Evolutionary conservation across 1,139 yeast genomes (phyloP), one percentile per base, ranked within the genome.

Genomic region (Zygosaccharomyces sapae): DNA sequence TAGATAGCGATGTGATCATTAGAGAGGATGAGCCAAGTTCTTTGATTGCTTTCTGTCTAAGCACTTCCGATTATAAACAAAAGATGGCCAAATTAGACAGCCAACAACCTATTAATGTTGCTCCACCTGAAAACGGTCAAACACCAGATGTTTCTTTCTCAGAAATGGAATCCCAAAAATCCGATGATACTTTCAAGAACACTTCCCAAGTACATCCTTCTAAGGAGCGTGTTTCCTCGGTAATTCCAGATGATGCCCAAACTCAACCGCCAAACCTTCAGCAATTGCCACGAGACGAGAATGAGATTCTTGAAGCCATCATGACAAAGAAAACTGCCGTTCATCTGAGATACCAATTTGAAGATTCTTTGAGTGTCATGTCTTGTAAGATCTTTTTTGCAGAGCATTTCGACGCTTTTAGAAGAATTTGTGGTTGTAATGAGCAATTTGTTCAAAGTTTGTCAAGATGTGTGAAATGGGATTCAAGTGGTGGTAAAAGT

Each of bases 1-100:
- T 89, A 7, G 97, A 94, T 62, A 86, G 95, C 5, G 90, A 88
- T 65, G 95, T 94, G 13, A 85, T 94, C 53, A 95, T 92, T 4
- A 73, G 98, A 44, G 99, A 94, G 61, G 97, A 89, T 66, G 99
- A 94, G 65, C 98, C 98, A 5, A 86, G 95, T 62, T 90, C 97
- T 0, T 70, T 94, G 53, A 88, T 92, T 55, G 95, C 98, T 0
- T 90, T 92, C 61, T 90, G 97, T 63, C 71, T 94, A 52, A 85
- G 90, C 37, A 81, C 96, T 0, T 75, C 80, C 2, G 97, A 92
- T 65, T 92, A 92, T 61, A 73, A 77, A 45, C 83, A 80, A 50
- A 83, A 86, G 55, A 74, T 86, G 51, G 24, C 38, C 5, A 42
- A 29, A 12, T 27, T 70, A 62, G 45, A 62, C 56, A 10, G 35